Conservation (phyloP, 805 yeast species). For the Myxozyma lipomycoides region DNA sequence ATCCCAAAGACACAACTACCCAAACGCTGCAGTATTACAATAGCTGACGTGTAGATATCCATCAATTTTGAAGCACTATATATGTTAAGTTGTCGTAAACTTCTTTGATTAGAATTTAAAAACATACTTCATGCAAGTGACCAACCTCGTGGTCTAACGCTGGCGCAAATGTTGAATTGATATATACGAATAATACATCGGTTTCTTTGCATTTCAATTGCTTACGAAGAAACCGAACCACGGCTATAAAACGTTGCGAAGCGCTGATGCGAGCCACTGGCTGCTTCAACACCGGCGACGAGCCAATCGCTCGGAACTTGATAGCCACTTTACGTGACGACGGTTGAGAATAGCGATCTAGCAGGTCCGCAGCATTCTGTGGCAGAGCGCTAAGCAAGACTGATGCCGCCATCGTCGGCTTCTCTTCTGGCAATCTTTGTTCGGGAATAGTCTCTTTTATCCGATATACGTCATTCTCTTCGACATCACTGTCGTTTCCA, state of each 20-base stretch:
- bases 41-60: conserved; percentile 35
- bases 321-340: conserved; percentile 39
- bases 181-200: conserved; percentile 40
- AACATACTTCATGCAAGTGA: conserved; percentile 31
- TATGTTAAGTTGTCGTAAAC: not conserved
- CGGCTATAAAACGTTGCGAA: conserved; percentile 45
- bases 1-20: conserved; percentile 21
- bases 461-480: not conserved
- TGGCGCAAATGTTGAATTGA: conserved; percentile 43
- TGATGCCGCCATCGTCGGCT: conserved; percentile 36
- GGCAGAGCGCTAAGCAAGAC: conserved; percentile 36
- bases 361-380: conserved; percentile 32
- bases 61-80: conserved; percentile 30
- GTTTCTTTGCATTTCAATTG: conserved; percentile 35
- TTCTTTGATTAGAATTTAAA: not conserved
- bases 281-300: conserved; percentile 49
- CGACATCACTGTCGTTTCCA: not conserved
- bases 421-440: conserved; percentile 32
- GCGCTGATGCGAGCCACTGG: conserved; percentile 45
- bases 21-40: conserved; percentile 39
- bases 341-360: conserved; percentile 32
- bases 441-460: conserved; percentile 32
- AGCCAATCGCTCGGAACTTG: conserved; percentile 53
- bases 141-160: conserved; percentile 39
- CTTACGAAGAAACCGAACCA: conserved; percentile 44